phyloP scores from a whole-genome alignment of 1,284 basidiomycete species.

The Leccinum solheimii region DNA sequence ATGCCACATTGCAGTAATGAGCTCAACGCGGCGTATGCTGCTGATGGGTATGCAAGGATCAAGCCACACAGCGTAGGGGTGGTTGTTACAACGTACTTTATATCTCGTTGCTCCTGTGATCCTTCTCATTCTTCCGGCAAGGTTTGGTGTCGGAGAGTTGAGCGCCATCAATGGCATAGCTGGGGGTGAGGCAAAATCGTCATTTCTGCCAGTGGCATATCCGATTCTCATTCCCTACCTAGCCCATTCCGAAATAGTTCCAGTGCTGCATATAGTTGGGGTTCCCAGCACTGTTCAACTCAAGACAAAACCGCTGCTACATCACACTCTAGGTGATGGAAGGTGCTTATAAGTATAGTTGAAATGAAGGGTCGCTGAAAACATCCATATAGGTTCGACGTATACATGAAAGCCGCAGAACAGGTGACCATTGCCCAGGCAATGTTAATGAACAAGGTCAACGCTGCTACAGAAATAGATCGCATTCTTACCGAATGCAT shows the following conservation, averaged over 20 bases:
- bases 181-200: slow-evolving; percentile 45
- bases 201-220: not conserved
- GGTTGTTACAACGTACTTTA: slow-evolving; percentile 67
- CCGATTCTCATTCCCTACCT: slow-evolving; percentile 1
- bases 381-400: slow-evolving; percentile 57
- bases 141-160: slow-evolving; percentile 90
- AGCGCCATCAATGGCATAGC: slow-evolving; percentile 83
- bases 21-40: slow-evolving; percentile 88
- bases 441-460: slow-evolving; percentile 50
- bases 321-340: slow-evolving; percentile 87
- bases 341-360: slow-evolving; percentile 40
- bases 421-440: slow-evolving; percentile 78
- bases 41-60: slow-evolving; percentile 91
- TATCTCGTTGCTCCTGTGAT: not conserved
- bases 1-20: slow-evolving; percentile 61
- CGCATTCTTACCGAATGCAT: slow-evolving; percentile 77
- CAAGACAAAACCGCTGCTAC: slow-evolving; percentile 68
- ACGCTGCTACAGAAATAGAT: slow-evolving; percentile 77
- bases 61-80: slow-evolving; percentile 74
- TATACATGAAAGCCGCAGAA: slow-evolving; percentile 75
- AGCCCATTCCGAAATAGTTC: slow-evolving; percentile 88
- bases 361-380: not conserved
- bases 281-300: slow-evolving; percentile 78
- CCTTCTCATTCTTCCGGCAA: slow-evolving; percentile 36
- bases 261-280: slow-evolving; percentile 90